Evolutionary conservation across 169 alveolate species (phyloP), one percentile per base, ranked within the genome.

Genomic region (Eimeria praecox): DNA sequence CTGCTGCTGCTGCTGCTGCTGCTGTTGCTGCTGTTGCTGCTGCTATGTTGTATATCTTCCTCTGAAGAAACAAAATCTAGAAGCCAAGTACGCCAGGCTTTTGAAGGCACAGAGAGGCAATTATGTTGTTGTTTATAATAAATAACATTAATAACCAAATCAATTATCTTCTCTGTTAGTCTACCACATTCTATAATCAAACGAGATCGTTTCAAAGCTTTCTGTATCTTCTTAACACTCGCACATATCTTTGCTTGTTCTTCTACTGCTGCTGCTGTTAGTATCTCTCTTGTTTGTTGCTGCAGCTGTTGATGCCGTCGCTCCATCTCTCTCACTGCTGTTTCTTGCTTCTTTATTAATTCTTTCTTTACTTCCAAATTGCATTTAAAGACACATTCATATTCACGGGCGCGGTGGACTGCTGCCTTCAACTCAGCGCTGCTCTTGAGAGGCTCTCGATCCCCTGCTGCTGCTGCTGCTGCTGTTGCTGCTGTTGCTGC

Each of bases 11-110:
- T 16, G 38, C 40, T n/a, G 35, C 75, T n/a, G 40, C 75, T 64
- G 40, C 75, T 64, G 75, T 27, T 64, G 75, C 75, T 64, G 75
- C 75, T 64, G 75, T n/a, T 64, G 75, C 75, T 64, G 75, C 75
- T 12, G 10, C 10, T 64, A n/a, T 18, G 10, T 64, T 18, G 33
- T 64, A 5, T 27, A 6, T 18, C n/a, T 12, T 18, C 75, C 18
- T 9, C 80, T n/a, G 80, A 38, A 27, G 54, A 22, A 82, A 62
- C 85, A 38, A 92, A 92, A n/a, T 35, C 46, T 59, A 44, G 9
- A 1, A 92, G 85, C 95, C 95, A 92, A 27, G 18, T 40, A 20
- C 95, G 64, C 95, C 90, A 77, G 27, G 71, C 87, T 1, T 85
- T 20, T 1, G 71, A 10, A 56, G 86, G 91, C 18, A 92, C 27